phyloP scores from a whole-genome alignment of 2,329 filamentous ascomycete genomes.

The Lecanoromycetidae sp. region DNA sequence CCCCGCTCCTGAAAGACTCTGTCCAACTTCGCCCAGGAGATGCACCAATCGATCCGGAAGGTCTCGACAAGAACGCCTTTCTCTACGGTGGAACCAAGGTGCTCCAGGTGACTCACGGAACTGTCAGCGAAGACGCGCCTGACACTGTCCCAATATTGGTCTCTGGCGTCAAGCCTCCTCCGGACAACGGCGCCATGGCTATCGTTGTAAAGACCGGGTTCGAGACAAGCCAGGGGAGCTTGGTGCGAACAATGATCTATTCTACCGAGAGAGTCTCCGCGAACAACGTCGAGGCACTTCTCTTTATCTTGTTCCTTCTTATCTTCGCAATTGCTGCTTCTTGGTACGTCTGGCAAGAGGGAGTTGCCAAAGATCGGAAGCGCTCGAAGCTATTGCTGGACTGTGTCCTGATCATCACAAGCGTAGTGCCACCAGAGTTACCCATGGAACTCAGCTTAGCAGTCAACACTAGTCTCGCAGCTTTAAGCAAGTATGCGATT shows the following conservation, averaged over 20 bases:
- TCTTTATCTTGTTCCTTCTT: constrained; percentile 93
- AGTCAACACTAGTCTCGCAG: constrained; percentile 93
- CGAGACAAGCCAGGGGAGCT: constrained; percentile 92
- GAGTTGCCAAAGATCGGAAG: constrained; percentile 87
- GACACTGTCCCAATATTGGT: constrained; percentile 50
- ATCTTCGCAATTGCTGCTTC: constrained; percentile 94
- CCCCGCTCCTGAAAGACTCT: constrained; percentile 90
- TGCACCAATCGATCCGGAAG: constrained; percentile 70
- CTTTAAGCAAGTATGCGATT: constrained; percentile 87
- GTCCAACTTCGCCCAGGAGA: constrained; percentile 78
- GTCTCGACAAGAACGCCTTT: constrained; percentile 91
- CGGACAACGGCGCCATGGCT: constrained; percentile 87
- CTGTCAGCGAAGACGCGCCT: constrained; percentile 53
- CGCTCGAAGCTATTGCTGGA: constrained; percentile 93
- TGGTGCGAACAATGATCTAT: constrained; percentile 99
- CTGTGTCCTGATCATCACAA: constrained; percentile 94
- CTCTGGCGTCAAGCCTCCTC: constrained; percentile 70
- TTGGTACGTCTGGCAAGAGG: constrained; percentile 98
- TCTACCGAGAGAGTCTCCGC: constrained; percentile 98
- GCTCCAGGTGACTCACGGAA: constrained; percentile 83
- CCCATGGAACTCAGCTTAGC: constrained; percentile 97
- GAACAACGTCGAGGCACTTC: constrained; percentile 89
- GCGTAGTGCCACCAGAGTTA: constrained; percentile 93
- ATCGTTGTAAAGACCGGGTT: constrained; percentile 96
- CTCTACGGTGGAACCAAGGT: constrained; percentile 97